Evolutionary conservation across 1,139 yeast species (phyloP).

Genomic region (Citeromyces hawaiiensis): DNA sequence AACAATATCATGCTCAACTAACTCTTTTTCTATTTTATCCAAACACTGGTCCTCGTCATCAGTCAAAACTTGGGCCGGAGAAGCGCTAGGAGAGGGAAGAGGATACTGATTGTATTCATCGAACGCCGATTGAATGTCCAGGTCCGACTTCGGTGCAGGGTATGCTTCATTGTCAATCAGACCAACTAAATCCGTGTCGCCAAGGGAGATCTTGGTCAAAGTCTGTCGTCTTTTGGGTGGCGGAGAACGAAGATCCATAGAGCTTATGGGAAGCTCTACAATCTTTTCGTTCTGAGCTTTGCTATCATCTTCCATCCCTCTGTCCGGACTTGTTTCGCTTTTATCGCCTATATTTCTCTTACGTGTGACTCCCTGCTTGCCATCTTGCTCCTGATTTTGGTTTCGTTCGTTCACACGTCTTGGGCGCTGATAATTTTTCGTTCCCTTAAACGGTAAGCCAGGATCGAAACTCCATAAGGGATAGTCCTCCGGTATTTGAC

Average conservation of each 20-base stretch:
- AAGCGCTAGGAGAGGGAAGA: conserved; percentile 58
- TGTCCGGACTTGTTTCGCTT: not conserved
- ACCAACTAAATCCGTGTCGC: not conserved
- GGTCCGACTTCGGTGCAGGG: not conserved
- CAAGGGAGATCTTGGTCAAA: not conserved
- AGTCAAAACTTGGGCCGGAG: conserved; percentile 34
- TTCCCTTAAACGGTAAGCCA: not conserved
- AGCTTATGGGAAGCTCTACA: not conserved
- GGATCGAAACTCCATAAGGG: not conserved
- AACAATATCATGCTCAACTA: conserved; percentile 19
- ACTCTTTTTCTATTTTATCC: conserved; percentile 5
- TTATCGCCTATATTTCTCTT: not conserved
- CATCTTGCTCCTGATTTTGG: not conserved
- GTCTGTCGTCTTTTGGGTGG: not conserved
- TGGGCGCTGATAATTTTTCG: not conserved
- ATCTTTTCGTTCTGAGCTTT: not conserved
- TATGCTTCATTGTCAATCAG: not conserved
- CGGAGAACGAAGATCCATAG: not conserved
- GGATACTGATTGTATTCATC: conserved; percentile 20
- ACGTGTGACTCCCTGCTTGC: not conserved
- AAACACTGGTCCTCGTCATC: conserved; percentile 12
- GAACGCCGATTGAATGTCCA: not conserved
- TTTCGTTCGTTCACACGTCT: not conserved
- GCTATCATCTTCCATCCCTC: not conserved
- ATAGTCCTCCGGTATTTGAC: not conserved